Evolutionary conservation across 768 basidiomycete species (phyloP), one percentile per base, ranked within the genome.

Genomic region (button mushroom (Agaricus bisporus)): DNA sequence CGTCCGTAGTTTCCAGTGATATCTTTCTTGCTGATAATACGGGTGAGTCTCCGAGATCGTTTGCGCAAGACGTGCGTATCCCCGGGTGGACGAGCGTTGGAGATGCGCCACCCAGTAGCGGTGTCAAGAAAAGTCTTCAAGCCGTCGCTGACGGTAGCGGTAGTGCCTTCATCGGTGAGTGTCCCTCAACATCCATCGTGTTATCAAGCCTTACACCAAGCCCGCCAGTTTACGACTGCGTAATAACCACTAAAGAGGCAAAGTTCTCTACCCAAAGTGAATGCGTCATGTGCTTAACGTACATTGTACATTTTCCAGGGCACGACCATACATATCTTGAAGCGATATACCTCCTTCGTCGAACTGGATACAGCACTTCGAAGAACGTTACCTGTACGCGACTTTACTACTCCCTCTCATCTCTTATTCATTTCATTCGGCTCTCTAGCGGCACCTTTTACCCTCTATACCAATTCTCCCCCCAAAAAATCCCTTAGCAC

Each of bases 21-120:
- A 89, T 88, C 22, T 88, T 82, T 77, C 71, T 88, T 7, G 79
- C 74, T 0, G 85, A 88, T 56, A 80, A 80, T 54, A 73, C 71
- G 0, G 81, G 80, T 0, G 18, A 47, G 14, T 10, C 61, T 0
- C 45, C 57, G 2, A 53, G 42, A 0, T 72, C 77, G 1, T 88
- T 89, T 60, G 80, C 87, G 3, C 75, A 80, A 48, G 79, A 82
- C 61, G 85, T 88, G 3, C 71, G 72, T 46, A 83, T 88, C 17
- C 71, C 71, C 9, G 87, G 86, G 0, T 88, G 86, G 86, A 83
- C 81, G 15, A 81, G 74, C 57, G 86, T 89, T 6, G 86, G 87
- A 59, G 74, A 73, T 38, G 66, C 59, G 4, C 45, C 44, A 10
- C 9, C 32, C n/a, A 48, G 43, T 45, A 48, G 54, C 6, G 51